These are phyloP conservation scores for Trifolium fragiferum DNA, from an alignment of 306 rosid species.

Conservation along the genomic window DNA sequence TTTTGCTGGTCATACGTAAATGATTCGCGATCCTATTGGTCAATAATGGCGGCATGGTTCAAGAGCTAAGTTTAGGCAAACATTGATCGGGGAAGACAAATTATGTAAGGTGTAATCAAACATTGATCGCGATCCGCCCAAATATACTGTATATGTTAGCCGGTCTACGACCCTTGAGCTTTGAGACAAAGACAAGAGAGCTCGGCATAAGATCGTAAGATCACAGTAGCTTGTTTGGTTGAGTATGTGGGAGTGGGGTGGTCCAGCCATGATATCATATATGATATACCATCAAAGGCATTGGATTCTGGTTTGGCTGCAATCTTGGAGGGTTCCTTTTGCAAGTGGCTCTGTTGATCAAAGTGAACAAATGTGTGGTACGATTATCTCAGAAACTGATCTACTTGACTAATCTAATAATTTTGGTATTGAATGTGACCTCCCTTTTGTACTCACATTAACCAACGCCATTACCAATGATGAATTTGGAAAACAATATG, in stretches of 20 bases:
- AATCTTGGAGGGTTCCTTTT: not conserved
- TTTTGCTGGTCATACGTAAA: not conserved
- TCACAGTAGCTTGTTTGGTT: not conserved
- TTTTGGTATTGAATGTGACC: not conserved
- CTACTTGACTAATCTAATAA: not conserved
- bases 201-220: no score
- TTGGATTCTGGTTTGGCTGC: not conserved
- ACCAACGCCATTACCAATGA: constrained; percentile 47
- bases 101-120: no score
- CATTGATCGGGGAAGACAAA: not conserved
- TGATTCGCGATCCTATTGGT: not conserved
- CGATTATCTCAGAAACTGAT: not conserved
- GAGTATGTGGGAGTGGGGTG: not conserved
- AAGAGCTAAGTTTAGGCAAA: not conserved
- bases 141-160: no score
- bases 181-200: no score
- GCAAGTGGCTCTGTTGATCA: not conserved
- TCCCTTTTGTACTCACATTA: constrained; percentile 19
- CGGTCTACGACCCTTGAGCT: not conserved
- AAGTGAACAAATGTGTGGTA: not conserved
- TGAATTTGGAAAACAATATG: constrained; percentile 53
- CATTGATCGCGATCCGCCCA: no score
- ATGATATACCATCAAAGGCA: not conserved
- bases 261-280: not conserved
- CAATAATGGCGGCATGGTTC: not conserved